Conservation (phyloP, 2,329 filamentous ascomycete species). For the Cladosporium sphaerospermum region DNA sequence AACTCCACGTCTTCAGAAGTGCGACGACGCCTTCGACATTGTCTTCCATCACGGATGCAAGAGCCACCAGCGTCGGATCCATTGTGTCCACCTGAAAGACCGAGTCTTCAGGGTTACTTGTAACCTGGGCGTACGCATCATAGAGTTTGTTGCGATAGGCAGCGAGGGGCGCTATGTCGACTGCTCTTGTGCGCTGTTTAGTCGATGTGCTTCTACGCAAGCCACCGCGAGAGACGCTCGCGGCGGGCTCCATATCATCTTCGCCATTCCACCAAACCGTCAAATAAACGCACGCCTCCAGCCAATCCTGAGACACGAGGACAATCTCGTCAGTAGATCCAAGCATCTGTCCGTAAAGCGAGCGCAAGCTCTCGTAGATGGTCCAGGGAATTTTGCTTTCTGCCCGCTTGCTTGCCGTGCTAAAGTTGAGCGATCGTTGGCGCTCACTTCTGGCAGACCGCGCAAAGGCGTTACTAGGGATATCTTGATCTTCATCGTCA, state of each 20-base stretch:
- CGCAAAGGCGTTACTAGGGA: slow-evolving; percentile 27
- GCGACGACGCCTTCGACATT: slow-evolving; percentile 70
- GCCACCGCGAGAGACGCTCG: slow-evolving; percentile 41
- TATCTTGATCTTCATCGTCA: slow-evolving; percentile 35
- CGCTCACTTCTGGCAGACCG: slow-evolving; percentile 20
- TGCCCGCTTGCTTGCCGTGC: slow-evolving; percentile 63
- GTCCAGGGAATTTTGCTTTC: slow-evolving; percentile 85
- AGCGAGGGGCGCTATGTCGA: slow-evolving; percentile 51
- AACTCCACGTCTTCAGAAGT: slow-evolving; percentile 72
- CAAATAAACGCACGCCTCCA: slow-evolving; percentile 77
- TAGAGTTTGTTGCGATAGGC: slow-evolving; percentile 70
- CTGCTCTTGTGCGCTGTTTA: slow-evolving; percentile 36
- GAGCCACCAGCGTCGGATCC: slow-evolving; percentile 69
- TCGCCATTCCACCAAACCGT: slow-evolving; percentile 89
- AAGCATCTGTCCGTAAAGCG: slow-evolving; percentile 73
- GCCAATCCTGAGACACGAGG: slow-evolving; percentile 78
- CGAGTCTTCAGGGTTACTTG: slow-evolving; percentile 58
- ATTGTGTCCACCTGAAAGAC: slow-evolving; percentile 68
- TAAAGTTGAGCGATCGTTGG: slow-evolving; percentile 53
- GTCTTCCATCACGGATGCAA: slow-evolving; percentile 77
- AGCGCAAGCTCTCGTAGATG: slow-evolving; percentile 77
- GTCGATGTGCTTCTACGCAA: slow-evolving; percentile 27
- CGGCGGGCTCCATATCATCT: slow-evolving; percentile 45
- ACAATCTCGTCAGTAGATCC: slow-evolving; percentile 72
- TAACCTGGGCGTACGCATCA: slow-evolving; percentile 59